Evolutionary conservation across 2,329 filamentous ascomycete species (phyloP).

Genomic region (Chrysosphaeria jannelii): DNA sequence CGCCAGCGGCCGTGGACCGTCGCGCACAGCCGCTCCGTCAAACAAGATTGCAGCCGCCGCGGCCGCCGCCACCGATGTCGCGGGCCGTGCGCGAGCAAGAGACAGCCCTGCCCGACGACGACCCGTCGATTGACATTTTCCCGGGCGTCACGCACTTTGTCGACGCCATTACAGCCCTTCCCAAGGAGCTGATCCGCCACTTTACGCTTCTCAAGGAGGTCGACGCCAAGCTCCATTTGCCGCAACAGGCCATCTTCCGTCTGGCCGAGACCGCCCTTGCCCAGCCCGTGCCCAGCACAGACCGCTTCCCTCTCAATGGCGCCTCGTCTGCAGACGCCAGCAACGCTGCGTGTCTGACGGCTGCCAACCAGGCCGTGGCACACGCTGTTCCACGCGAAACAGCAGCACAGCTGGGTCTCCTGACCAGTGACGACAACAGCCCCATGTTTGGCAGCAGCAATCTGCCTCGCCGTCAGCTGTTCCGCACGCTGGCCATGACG

Average conservation of each 20-base stretch:
- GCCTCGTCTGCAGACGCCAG: conserved; percentile 6
- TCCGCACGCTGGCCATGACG: conserved; percentile 46
- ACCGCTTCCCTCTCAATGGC: conserved; percentile 14
- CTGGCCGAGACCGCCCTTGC: conserved; percentile 35
- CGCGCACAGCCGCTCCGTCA: conserved; percentile 6
- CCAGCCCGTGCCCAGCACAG: conserved; percentile 15
- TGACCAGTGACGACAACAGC: background rate
- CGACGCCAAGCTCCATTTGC: conserved; percentile 78
- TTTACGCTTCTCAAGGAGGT: conserved; percentile 93
- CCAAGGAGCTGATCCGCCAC: conserved; percentile 82
- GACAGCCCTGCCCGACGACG: conserved; percentile 14
- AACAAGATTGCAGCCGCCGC: conserved; percentile 22
- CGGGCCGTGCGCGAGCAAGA: conserved; percentile 7
- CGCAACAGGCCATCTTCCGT: conserved; percentile 54
- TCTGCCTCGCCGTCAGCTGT: conserved; percentile 38
- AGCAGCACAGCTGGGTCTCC: too few species aligned
- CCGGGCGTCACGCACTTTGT: conserved; percentile 49
- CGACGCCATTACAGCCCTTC: conserved; percentile 71
- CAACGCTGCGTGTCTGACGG: background rate
- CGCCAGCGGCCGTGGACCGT: conserved; percentile 6
- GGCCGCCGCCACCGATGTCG: conserved; percentile 17
- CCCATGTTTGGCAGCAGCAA: conserved; percentile 20
- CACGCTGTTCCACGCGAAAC: conserved; percentile 4
- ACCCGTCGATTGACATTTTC: conserved; percentile 34
- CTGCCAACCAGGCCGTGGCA: background rate